Conservation (phyloP, 2,329 filamentous ascomycete species). For the Colletotrichum theobromicola region DNA sequence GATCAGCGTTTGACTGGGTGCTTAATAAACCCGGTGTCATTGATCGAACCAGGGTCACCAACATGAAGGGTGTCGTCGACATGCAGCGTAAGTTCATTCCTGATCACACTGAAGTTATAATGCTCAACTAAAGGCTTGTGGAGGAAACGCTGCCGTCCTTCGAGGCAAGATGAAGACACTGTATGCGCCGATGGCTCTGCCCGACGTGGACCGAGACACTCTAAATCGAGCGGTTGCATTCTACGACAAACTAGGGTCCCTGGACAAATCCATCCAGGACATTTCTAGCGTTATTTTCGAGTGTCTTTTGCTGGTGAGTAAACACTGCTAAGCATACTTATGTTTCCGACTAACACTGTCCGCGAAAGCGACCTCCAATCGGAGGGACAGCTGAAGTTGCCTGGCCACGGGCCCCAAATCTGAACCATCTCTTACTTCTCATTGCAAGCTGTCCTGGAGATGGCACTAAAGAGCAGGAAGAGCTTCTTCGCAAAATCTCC, state of each 20-base stretch:
- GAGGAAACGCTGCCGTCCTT: background rate
- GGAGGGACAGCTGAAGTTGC: background rate
- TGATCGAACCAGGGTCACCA: constrained; percentile 1
- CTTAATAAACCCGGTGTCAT: constrained; percentile 1
- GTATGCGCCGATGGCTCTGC: constrained; percentile 5
- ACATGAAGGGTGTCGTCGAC: constrained; percentile 4
- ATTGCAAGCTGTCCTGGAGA: background rate
- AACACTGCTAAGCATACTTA: background rate
- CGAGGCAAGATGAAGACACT: constrained; percentile 12
- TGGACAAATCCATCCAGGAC: background rate
- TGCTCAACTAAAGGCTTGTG: background rate
- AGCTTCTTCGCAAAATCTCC: background rate
- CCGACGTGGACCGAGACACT: background rate
- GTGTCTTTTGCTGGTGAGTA: background rate
- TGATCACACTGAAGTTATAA: too few relatives aligned
- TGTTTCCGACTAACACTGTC: background rate
- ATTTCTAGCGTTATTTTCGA: background rate
- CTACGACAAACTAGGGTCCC: background rate
- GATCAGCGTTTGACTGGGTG: background rate
- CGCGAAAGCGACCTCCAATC: background rate
- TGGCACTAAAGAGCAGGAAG: background rate
- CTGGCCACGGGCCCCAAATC: background rate
- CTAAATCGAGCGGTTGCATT: background rate
- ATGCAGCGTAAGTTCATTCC: background rate
- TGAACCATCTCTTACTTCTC: background rate